These are phyloP conservation scores for Fraxinus baroniana DNA, from an alignment of 305 asterid species.

Conservation along the genomic window DNA sequence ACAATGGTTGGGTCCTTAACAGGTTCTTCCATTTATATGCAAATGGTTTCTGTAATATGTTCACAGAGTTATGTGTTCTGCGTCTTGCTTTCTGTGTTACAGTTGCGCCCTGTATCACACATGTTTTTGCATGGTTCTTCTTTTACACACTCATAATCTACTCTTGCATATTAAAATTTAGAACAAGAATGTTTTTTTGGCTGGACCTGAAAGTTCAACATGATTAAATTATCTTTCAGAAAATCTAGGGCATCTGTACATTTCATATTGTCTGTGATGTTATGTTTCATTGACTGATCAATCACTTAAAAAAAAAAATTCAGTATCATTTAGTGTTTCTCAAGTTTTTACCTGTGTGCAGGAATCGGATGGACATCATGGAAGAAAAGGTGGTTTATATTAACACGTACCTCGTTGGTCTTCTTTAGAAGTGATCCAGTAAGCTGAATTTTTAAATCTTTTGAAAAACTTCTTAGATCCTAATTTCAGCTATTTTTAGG, in stretches of 20 bases:
- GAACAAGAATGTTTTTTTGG: background rate
- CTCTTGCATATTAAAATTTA: background rate
- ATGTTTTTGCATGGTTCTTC: slow-evolving; percentile 5
- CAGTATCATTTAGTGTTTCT: background rate
- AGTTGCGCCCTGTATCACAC: background rate
- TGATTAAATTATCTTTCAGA: background rate
- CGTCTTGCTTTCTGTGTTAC: background rate
- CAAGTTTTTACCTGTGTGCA: slow-evolving; percentile 17
- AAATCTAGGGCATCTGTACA: background rate
- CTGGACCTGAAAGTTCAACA: background rate
- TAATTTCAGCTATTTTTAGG: background rate
- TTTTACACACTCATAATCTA: background rate
- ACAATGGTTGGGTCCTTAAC: no score
- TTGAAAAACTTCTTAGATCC: slow-evolving; percentile 3
- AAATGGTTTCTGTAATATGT: background rate
- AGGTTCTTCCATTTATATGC: background rate
- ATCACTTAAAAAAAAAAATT: background rate
- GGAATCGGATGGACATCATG: slow-evolving; percentile 99
- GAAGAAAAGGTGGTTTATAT: slow-evolving; percentile 99
- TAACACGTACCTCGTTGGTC: slow-evolving; percentile 95
- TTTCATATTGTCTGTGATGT: slow-evolving; percentile 1
- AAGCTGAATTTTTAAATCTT: slow-evolving; percentile 35
- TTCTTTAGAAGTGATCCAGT: slow-evolving; percentile 99
- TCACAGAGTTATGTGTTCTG: background rate
- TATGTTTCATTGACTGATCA: background rate